Conservation (phyloP, 2,329 filamentous ascomycete species). For the Apiospora kogelbergensis region DNA sequence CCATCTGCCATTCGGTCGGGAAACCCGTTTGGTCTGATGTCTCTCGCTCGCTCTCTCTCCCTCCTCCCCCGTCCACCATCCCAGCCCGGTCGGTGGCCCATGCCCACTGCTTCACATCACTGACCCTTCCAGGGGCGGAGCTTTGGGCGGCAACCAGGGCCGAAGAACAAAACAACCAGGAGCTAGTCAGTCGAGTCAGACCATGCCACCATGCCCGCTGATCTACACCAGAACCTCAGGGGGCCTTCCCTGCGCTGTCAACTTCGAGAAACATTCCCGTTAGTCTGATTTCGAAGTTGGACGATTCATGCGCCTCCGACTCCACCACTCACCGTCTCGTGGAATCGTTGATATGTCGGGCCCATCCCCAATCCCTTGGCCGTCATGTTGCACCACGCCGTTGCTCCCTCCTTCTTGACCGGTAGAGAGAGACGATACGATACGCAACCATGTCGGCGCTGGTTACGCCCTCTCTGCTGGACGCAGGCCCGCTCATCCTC, state of each 20-base stretch:
- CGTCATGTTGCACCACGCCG: not conserved
- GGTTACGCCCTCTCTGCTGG: not conserved
- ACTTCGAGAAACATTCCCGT: slow-evolving; percentile 2
- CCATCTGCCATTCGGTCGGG: not conserved
- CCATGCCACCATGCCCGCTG: not conserved
- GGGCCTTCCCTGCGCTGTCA: not conserved
- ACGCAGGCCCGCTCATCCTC: slow-evolving; percentile 11
- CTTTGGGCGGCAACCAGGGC: not conserved
- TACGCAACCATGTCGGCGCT: not conserved
- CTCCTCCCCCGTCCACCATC: too few species aligned
- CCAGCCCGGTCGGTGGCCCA: too few species aligned
- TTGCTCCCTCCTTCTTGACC: not conserved
- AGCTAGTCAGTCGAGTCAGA: not conserved
- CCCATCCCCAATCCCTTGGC: not conserved
- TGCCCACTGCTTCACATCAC: too few species aligned
- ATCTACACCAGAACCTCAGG: not conserved
- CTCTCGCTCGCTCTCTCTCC: not conserved
- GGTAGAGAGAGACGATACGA: not conserved
- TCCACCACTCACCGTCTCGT: not conserved
- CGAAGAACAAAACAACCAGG: not conserved
- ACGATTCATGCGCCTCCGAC: not conserved
- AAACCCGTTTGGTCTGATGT: not conserved
- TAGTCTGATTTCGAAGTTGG: not conserved
- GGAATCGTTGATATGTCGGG: not conserved
- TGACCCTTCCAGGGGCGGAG: not conserved